phyloP scores from a whole-genome alignment of 495 filamentous ascomycete genomes.

The Schizothecium vesticola region DNA sequence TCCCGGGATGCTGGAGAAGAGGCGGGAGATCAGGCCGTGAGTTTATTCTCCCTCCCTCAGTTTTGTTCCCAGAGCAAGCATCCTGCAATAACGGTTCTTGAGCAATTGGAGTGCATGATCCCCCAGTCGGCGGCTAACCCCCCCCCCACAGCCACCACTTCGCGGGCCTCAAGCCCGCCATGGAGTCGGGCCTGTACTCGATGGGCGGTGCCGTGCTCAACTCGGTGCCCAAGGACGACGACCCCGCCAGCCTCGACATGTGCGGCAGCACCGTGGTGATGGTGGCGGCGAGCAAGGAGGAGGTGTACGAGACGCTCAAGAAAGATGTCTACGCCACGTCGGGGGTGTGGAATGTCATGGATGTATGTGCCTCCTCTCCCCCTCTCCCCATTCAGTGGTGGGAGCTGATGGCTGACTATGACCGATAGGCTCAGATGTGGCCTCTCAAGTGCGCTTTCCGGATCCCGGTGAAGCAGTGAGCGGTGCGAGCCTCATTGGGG shows the following conservation, averaged over 20 bases:
- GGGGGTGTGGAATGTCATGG: slow-evolving; percentile 67
- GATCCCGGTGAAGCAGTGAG: slow-evolving; percentile 21
- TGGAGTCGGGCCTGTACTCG: slow-evolving; percentile 46
- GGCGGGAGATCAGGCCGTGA: slow-evolving; percentile 68
- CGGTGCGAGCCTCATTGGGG: background rate
- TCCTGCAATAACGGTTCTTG: background rate
- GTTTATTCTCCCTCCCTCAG: slow-evolving; percentile 19
- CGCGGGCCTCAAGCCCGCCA: slow-evolving; percentile 37
- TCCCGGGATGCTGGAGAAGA: slow-evolving; percentile 56
- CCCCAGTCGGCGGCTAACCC: slow-evolving; percentile 3
- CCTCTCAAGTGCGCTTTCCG: slow-evolving; percentile 40
- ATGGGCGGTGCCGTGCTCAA: slow-evolving; percentile 69
- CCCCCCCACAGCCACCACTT: slow-evolving; percentile 50
- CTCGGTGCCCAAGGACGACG: slow-evolving; percentile 56
- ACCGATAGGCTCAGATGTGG: slow-evolving; percentile 36
- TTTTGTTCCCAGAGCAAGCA: no score
- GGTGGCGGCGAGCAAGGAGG: slow-evolving; percentile 59
- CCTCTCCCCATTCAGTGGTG: background rate
- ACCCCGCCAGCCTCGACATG: slow-evolving; percentile 54
- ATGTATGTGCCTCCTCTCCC: slow-evolving; percentile 39
- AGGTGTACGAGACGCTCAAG: slow-evolving; percentile 56
- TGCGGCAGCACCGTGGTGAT: slow-evolving; percentile 64
- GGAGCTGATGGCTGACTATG: background rate
- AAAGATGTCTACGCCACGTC: slow-evolving; percentile 45
- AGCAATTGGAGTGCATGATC: background rate